phyloP scores from a whole-genome alignment of 2,329 filamentous ascomycete species.

The Trichoderma lentiforme region DNA sequence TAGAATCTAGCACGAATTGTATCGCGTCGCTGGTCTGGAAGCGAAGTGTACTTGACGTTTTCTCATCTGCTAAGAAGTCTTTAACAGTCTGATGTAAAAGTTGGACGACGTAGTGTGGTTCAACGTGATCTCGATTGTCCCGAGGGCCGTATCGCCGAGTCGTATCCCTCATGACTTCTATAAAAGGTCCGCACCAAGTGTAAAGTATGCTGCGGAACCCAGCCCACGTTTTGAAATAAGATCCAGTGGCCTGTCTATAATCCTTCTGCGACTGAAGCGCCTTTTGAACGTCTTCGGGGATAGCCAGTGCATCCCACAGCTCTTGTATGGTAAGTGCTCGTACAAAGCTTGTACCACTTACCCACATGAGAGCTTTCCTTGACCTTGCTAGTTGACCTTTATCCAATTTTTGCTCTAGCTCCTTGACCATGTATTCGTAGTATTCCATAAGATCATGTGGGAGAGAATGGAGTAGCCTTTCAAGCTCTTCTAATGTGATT shows the following conservation, averaged over 20 bases:
- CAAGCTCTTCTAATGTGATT: not conserved
- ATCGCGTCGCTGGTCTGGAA: not conserved
- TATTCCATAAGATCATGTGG: not conserved
- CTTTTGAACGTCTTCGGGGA: not conserved
- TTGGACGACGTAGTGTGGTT: not conserved
- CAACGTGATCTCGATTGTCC: not conserved
- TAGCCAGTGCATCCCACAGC: not conserved
- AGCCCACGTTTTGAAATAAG: not conserved
- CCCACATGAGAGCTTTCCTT: not conserved
- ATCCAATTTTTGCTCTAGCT: not conserved
- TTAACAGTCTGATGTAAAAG: not conserved
- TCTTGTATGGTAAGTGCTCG: not conserved
- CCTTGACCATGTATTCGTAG: not conserved
- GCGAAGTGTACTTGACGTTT: not conserved
- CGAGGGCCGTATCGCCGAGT: not conserved
- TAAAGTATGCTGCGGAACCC: not conserved
- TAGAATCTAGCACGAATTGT: not conserved
- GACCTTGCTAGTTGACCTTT: not conserved
- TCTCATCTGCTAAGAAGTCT: not conserved
- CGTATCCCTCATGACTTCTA: not conserved
- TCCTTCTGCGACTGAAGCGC: not conserved
- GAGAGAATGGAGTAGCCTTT: not conserved
- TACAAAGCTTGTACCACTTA: not conserved
- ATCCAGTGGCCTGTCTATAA: not conserved
- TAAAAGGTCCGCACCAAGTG: not conserved